Evolutionary conservation across 352 stramenopile genomes (phyloP), one percentile per base, ranked within the genome.

Genomic region (Pythium aristosporum): DNA sequence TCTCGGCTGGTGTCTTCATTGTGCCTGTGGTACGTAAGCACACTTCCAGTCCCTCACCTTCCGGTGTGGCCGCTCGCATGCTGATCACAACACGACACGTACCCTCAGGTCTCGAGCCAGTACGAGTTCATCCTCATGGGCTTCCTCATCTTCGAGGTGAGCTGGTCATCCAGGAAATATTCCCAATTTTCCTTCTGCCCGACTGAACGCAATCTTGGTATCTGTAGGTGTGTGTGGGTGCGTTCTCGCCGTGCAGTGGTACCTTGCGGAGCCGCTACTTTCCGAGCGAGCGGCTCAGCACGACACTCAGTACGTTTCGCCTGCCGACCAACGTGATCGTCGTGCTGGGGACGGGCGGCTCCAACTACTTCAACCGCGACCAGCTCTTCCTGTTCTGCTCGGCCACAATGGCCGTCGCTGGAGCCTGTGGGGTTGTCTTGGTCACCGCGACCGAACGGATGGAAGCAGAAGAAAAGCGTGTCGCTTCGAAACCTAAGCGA

Each of bases 61-160:
- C 11, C 11, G 13, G 30, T 51, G 11, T 46, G 4, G 54, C 20
- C 3, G 43, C 43, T 46, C 49, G 36, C 39, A 36, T 41, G 20
- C 44, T 68, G 41, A 42, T 52, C 23, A 42, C 20, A 43, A 13
- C 21, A n/a, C 13, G 8, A 37, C 23, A 32, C 12, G 6, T 52
- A n/a, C 11, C 16, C 10, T 55, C 48, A 85, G 76, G 32, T 72
- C n/a, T 70, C 75, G 8, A 57, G 39, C 2, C 58, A 75, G 16
- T 81, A 80, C 49, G 47, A 62, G 55, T 67, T 34, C 20, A 66
- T 85, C 37, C 66, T 90, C 0, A 56, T 13, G 3, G 42, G 69
- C 11, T 89, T 87, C 68, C 59, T 86, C 1, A 43, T 79, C 20
- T 87, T 87, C 62, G 79, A 87, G 66, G 80, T 87, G 50, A 46